Conservation (phyloP, 2,329 filamentous ascomycete species). For the Penicillium expansum region DNA sequence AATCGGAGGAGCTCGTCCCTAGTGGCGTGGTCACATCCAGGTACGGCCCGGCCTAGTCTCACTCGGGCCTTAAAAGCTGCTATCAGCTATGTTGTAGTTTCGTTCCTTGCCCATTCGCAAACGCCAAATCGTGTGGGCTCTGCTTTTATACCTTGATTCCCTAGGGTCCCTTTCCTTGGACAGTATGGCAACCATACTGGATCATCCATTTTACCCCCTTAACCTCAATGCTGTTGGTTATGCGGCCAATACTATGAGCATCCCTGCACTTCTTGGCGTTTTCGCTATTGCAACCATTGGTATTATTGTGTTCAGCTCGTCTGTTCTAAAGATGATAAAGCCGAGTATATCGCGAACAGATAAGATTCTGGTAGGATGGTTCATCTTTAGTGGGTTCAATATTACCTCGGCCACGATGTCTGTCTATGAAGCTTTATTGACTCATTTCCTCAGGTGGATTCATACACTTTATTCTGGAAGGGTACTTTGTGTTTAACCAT, state of each 20-base stretch:
- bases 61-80: background rate
- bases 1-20: background rate
- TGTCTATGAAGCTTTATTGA: background rate
- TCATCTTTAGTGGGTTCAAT: background rate
- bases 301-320: background rate
- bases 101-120: background rate
- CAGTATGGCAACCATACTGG: background rate
- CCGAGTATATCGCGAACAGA: background rate
- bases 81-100: background rate
- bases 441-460: background rate
- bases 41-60: background rate
- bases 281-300: background rate
- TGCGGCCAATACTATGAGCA: background rate
- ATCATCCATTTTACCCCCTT: background rate
- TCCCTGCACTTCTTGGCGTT: background rate
- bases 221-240: background rate
- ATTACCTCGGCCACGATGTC: background rate
- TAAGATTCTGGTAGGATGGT: background rate
- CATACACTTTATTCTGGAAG: conserved; percentile 12
- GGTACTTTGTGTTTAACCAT: conserved; percentile 9
- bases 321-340: background rate
- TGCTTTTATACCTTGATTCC: background rate
- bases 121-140: background rate
- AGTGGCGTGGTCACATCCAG: background rate
- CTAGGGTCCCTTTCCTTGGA: background rate